Base-by-base conservation (phyloP, 129 eudicot genomes). In the Erigeron canadensis region DNA sequence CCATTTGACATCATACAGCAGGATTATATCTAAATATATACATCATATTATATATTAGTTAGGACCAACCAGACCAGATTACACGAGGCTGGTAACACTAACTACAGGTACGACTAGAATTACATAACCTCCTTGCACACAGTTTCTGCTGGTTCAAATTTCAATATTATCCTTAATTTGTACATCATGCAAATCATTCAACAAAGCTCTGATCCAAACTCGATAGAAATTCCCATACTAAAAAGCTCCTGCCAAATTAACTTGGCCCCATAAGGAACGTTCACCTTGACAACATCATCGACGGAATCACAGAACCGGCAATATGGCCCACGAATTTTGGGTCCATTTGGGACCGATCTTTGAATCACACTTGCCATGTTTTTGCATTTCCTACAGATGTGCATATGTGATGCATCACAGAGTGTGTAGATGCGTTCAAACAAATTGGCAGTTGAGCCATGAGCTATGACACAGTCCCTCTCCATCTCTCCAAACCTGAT, bases 401-500 rank as follows among this genome's bases (percentile, higher is more conserved):
- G 92, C 92, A 93, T 93, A 67, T 87, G 91, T 3, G 96, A 85
- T 13, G 85, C 80, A 67, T 93, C 98, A 72, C 98, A 89, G 54
- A 86, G 88, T 0, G 96, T 87, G 86, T 87, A 89, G 46, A 93
- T 90, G 3, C 98, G 88, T 72, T 89, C 96, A 63, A 85, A 92
- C 23, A 89, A 83, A 59, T 85, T 93, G 3, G 84, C 88, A 5
- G 95, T 80, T n/a, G 96, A 91, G 21, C 98, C 96, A 53, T 85
- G 87, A 43, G 96, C 95, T 38, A 89, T 87, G n/a, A 89, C 85
- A 59, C 98, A 93, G 76, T 93, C 96, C 1, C 96, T 77, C 61
- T 87, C 96, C 96, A 89, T 89, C 82, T 89, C 96, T 38, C 95
- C 98, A 44, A 93, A 83, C 77, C 89, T 89, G 63, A 89, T 81